A percentile compares a stretch with the other conserved stretches of the same genome.
Evolutionary conservation across 768 basidiomycete species (phyloP).

Genomic region (Scleroderma citrinum): DNA sequence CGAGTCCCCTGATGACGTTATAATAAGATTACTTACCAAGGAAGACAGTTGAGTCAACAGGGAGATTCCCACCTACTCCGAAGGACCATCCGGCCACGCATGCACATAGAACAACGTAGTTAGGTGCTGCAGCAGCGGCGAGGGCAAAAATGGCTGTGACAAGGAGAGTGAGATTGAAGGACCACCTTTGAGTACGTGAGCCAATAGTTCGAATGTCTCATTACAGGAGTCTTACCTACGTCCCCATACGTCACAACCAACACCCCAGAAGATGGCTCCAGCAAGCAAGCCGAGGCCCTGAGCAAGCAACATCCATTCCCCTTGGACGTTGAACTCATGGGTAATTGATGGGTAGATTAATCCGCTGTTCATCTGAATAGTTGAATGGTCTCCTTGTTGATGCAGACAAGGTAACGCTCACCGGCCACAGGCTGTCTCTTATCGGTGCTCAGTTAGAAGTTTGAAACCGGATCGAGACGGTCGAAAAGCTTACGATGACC

Average conservation of each 20-base stretch:
- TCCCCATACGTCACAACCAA: slow-evolving; percentile 67
- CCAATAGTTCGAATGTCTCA: background rate
- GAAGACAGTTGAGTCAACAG: no score
- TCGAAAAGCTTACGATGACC: no score
- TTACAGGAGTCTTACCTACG: slow-evolving; percentile 37
- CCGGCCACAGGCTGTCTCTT: no score
- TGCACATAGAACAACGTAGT: no score
- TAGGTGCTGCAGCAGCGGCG: slow-evolving; percentile 54
- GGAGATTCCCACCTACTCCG: no score
- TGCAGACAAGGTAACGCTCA: no score
- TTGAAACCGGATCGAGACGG: no score
- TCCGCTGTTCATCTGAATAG: slow-evolving; percentile 53
- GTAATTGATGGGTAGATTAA: slow-evolving; percentile 59
- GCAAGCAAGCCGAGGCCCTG: slow-evolving; percentile 69
- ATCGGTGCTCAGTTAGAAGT: no score
- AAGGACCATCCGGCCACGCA: no score
- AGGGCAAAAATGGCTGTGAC: slow-evolving; percentile 63
- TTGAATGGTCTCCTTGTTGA: background rate
- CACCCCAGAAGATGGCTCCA: no score
- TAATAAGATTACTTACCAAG: slow-evolving; percentile 52
- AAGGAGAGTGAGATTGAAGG: slow-evolving; percentile 66
- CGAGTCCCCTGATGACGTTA: background rate
- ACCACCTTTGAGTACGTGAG: slow-evolving; percentile 38
- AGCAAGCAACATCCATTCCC: slow-evolving; percentile 60
- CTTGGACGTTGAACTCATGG: slow-evolving; percentile 57